phyloP scores from a whole-genome alignment of 306 rosid species.

The Luffa aegyptiaca region DNA sequence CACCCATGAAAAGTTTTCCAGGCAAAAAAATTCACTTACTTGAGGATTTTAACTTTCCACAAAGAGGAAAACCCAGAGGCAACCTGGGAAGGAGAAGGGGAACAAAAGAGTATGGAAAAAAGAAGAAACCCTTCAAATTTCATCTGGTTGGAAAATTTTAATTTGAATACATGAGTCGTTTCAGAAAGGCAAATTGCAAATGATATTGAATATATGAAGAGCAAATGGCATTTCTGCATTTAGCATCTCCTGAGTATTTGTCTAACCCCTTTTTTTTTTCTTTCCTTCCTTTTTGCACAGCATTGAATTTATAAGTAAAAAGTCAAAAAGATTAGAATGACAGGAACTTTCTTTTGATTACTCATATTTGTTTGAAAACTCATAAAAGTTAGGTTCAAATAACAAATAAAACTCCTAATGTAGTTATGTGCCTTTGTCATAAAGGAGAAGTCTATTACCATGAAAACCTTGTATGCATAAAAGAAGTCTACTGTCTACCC shows the following conservation, averaged over 20 bases:
- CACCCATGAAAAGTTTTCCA: no score
- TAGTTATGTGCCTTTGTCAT: not conserved
- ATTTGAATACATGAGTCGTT: not conserved
- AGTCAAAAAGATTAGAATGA: not conserved
- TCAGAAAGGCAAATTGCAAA: not conserved
- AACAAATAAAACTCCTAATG: not conserved
- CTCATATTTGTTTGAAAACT: not conserved
- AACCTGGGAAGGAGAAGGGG: no score
- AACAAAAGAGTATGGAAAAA: no score
- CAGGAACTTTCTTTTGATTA: not conserved
- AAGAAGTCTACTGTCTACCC: not conserved
- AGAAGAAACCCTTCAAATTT: conserved; percentile 10
- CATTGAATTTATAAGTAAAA: not conserved
- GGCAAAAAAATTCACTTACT: no score
- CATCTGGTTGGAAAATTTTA: conserved; percentile 1
- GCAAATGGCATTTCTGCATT: not conserved
- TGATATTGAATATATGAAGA: not conserved
- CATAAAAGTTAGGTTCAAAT: not conserved
- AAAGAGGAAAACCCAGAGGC: no score
- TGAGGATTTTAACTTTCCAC: no score
- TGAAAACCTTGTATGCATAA: not conserved
- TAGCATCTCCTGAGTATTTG: not conserved
- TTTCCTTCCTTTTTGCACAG: not conserved
- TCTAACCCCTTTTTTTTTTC: not conserved
- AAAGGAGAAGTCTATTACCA: not conserved